phyloP scores from a whole-genome alignment of 805 yeast genomes.

The Sugiyamaella americana region DNA sequence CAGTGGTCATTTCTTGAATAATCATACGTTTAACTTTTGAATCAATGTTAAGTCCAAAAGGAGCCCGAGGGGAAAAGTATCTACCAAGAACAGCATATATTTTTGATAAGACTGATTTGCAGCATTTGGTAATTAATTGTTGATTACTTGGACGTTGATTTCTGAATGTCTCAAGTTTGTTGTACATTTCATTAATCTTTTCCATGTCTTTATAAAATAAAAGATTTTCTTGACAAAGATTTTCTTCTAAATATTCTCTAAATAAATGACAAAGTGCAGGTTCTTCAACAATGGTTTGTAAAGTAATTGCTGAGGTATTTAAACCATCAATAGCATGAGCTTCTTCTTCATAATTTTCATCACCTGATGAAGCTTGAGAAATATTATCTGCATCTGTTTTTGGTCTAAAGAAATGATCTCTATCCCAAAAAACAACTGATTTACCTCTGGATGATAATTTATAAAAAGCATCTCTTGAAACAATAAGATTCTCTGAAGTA shows the following conservation, averaged over 20 bases:
- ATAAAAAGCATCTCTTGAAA: constrained; percentile 16
- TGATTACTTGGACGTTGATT: neutral
- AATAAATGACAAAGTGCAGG: constrained; percentile 72
- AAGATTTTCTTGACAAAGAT: constrained; percentile 69
- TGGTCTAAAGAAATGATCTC: neutral
- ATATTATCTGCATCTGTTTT: neutral
- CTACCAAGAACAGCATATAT: constrained; percentile 62
- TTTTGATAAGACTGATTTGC: constrained; percentile 51
- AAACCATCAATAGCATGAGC: neutral
- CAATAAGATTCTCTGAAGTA: neutral
- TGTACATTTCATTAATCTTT: constrained; percentile 32
- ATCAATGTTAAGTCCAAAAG: constrained; percentile 65
- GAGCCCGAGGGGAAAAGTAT: constrained; percentile 59
- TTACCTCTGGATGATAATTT: constrained; percentile 10
- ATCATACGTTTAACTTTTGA: constrained; percentile 28
- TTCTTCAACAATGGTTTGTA: constrained; percentile 48
- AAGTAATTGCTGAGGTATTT: neutral
- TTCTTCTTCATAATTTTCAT: neutral
- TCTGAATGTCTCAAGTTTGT: constrained; percentile 1
- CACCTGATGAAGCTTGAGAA: too few species aligned
- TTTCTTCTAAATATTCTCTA: constrained; percentile 55
- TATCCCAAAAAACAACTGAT: constrained; percentile 12
- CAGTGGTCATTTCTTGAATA: neutral
- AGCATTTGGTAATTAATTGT: constrained; percentile 26
- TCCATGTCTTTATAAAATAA: constrained; percentile 60